Percentiles rank a stretch among this genome's conserved stretches.
Evolutionary conservation across 306 rosid species (phyloP).

Genomic region (Dicorynia guianensis): DNA sequence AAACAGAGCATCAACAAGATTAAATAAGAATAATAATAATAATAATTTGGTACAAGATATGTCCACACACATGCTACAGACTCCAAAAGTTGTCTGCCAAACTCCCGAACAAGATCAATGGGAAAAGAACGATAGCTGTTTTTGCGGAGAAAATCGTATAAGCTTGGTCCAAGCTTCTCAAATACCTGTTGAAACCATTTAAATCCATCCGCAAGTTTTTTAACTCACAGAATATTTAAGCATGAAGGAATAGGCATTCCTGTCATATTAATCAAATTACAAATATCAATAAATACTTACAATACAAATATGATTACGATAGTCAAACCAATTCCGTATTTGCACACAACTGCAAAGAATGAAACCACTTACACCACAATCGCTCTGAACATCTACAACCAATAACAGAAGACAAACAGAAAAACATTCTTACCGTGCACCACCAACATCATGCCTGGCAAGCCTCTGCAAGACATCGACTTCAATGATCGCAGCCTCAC

Average conservation of each 20-base stretch:
- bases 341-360: slow-evolving; percentile 95
- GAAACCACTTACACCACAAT: slow-evolving; percentile 74
- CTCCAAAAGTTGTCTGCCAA: slow-evolving; percentile 94
- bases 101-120: slow-evolving; percentile 92
- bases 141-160: slow-evolving; percentile 92
- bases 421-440: slow-evolving; percentile 65
- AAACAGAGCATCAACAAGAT: slow-evolving; percentile 35
- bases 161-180: slow-evolving; percentile 98
- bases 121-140: slow-evolving; percentile 91
- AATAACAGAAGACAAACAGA: slow-evolving; percentile 29
- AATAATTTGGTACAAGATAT: slow-evolving; percentile 66
- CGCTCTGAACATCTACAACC: slow-evolving; percentile 53
- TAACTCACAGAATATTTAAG: slow-evolving; percentile 79
- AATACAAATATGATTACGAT: slow-evolving; percentile 90
- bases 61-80: slow-evolving; percentile 96
- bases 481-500: slow-evolving; percentile 87
- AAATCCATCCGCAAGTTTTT: slow-evolving; percentile 82
- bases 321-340: slow-evolving; percentile 96
- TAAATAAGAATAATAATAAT: slow-evolving; percentile 35
- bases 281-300: slow-evolving; percentile 80
- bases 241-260: slow-evolving; percentile 63
- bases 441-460: slow-evolving; percentile 67
- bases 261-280: slow-evolving; percentile 63
- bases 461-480: slow-evolving; percentile 75
- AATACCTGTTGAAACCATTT: slow-evolving; percentile 89